Conservation (phyloP, 176 grass and related monocot genomes). For the Juncus inflexus region DNA sequence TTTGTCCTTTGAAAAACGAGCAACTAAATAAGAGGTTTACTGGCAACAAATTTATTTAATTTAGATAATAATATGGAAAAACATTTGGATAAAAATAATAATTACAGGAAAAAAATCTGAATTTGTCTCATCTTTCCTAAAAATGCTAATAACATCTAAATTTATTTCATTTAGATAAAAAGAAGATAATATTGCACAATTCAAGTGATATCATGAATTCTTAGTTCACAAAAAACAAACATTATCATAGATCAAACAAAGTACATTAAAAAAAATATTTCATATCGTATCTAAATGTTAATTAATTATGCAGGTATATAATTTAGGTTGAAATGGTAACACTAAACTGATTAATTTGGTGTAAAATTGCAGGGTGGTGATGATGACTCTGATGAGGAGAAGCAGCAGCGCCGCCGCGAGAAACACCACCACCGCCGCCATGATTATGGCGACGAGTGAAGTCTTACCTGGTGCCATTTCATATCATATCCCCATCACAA, state of each 20-base stretch:
- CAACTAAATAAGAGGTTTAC: too few relatives aligned
- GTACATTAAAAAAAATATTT: background rate
- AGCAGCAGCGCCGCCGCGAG: slow-evolving; percentile 42
- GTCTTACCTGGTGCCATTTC: background rate
- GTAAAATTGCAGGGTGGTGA: slow-evolving; percentile 28
- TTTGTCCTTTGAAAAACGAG: background rate
- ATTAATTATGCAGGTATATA: too few relatives aligned
- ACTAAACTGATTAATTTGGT: background rate
- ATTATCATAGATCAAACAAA: background rate
- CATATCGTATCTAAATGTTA: background rate
- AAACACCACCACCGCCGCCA: slow-evolving; percentile 47
- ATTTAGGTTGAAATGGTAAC: background rate
- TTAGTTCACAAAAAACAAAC: too few relatives aligned
- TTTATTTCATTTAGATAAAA: too few relatives aligned
- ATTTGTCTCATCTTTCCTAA: too few relatives aligned
- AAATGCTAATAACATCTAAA: too few relatives aligned
- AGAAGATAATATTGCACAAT: too few relatives aligned
- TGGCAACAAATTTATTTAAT: too few relatives aligned
- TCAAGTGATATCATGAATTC: too few relatives aligned
- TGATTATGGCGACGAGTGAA: slow-evolving; percentile 42
- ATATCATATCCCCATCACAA: slow-evolving; percentile 5
- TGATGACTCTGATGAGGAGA: slow-evolving; percentile 52
- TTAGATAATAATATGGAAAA: too few relatives aligned
- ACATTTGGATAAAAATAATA: too few relatives aligned
- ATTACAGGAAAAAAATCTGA: too few relatives aligned